Evolutionary conservation across 306 rosid genomes (phyloP), one percentile per base, ranked within the genome.

Genomic region (Abrus pulchellus): DNA sequence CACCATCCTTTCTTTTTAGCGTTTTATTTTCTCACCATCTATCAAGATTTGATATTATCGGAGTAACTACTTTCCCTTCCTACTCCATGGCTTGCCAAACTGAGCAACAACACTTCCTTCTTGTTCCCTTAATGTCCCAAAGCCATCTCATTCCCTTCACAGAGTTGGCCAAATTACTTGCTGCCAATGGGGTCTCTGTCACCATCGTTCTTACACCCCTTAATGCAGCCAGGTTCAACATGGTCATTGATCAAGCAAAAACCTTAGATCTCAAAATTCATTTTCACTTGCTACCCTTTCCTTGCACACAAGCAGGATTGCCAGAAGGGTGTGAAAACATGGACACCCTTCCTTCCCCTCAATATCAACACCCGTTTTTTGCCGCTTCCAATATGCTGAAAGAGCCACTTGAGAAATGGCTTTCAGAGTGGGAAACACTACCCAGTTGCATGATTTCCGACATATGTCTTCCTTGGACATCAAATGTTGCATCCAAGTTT

Each of bases 111-210:
- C 94, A 90, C 88, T 93, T 89, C 49, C 89, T 93, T 30, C 64
- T 93, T 3, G 41, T 90, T 34, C 95, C 97, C 6, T 84, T 93
- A 0, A 85, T 93, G 95, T 93, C 95, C 29, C 97, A 89, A 84
- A 94, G 96, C 83, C 97, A 89, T 57, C 90, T 90, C 87, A 87
- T 93, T 13, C 97, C 97, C 40, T 87, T 93, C 89, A 87, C 90
- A 41, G 83, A 91, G 40, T 64, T 88, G 80, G 96, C 92, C 29
- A 87, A 78, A 28, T 78, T 88, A 13, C 79, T 93, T 0, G 90
- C 96, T 10, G 48, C 74, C 68, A 88, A 81, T 20, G 91, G 90
- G 6, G 85, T 77, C 11, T 45, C 44, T 1, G 90, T 91, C n/a
- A 91, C 87, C 50, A 27, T 93, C 41, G 69, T 93, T 78, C 90